Evolutionary conservation across 495 filamentous ascomycete species (phyloP), one percentile per base, ranked within the genome.

Genomic region (Articulospora tetracladia): DNA sequence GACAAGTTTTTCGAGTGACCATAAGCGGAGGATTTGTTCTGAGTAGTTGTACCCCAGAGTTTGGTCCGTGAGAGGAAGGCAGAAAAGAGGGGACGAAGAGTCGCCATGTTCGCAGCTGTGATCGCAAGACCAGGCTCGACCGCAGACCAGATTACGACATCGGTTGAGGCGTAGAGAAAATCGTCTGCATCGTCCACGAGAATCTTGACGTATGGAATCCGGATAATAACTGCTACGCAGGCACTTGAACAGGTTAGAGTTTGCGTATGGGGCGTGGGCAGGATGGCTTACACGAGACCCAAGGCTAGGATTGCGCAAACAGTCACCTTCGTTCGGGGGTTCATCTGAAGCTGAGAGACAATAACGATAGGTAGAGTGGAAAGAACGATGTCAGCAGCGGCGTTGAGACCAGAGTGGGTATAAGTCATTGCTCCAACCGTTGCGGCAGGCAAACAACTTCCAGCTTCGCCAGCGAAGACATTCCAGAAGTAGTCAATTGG

Each of bases 101-200:
- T 78, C 11, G 74, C 76, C 20, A 74, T 55, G 25, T 70, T 70
- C 3, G 74, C 70, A 1, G 74, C 74, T 17, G 66, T 66, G 0
- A 78, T 65, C n/a, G 70, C 76, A 13, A 78, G 60, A 0, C 70
- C 74, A 26, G 68, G 65, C 63, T 78, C 76, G 8, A 73, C 58
- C 0, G 73, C 74, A 1, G 70, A 70, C 74, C 72, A 76, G 57
- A 76, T 74, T 0, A 69, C 65, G 1, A 78, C 51, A 60, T 72
- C 70, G 0, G 68, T 64, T 0, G 64, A 69, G 3, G 65, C 73
- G 74, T 77, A 73, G 17, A 73, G 55, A 20, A 72, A 68, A 52
- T 75, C 73, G 7, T 52, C 44, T 23, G 55, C 50, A n/a, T 44
- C 17, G 23, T 69, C 56, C 0, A 55, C 54, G 11, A 77, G 58